Conservation (phyloP, 2,329 filamentous ascomycete genomes). For the Zalaria obscura region DNA sequence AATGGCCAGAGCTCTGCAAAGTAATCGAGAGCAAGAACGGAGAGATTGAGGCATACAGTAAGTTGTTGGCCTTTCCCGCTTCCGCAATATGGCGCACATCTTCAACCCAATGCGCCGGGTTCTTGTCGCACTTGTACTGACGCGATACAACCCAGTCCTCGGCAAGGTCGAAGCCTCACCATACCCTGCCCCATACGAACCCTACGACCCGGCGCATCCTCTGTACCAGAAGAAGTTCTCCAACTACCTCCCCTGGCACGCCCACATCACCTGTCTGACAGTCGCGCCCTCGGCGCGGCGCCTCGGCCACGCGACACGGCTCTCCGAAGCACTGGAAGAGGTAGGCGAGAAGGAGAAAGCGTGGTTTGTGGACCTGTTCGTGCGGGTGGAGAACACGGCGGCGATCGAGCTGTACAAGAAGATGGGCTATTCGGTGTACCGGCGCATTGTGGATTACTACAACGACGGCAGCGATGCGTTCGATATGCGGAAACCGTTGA, state of each 20-base stretch:
- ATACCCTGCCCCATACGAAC: constrained; percentile 60
- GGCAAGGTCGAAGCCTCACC: constrained; percentile 76
- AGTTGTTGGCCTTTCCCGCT: constrained; percentile 16
- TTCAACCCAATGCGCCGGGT: not conserved
- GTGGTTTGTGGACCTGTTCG: constrained; percentile 95
- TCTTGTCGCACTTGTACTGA: constrained; percentile 3
- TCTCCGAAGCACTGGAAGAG: constrained; percentile 70
- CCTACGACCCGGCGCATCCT: constrained; percentile 44
- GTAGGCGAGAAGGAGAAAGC: constrained; percentile 68
- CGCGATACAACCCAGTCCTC: constrained; percentile 52
- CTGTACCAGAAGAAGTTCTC: constrained; percentile 27
- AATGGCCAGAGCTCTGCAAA: constrained; percentile 90
- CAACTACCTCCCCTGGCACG: constrained; percentile 97
- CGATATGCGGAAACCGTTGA: constrained; percentile 90
- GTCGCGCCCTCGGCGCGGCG: constrained; percentile 77
- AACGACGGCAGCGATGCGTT: constrained; percentile 90
- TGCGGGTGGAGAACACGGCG: constrained; percentile 72
- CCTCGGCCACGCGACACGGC: constrained; percentile 70
- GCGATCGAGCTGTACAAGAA: constrained; percentile 81
- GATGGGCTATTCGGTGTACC: constrained; percentile 84
- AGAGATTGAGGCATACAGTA: constrained; percentile 92
- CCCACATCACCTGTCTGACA: constrained; percentile 90
- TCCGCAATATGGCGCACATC: not conserved
- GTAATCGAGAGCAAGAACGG: constrained; percentile 75
- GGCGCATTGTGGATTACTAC: constrained; percentile 84